Base-by-base conservation (phyloP, 768 basidiomycete species). In the Tricholoma sp. region DNA sequence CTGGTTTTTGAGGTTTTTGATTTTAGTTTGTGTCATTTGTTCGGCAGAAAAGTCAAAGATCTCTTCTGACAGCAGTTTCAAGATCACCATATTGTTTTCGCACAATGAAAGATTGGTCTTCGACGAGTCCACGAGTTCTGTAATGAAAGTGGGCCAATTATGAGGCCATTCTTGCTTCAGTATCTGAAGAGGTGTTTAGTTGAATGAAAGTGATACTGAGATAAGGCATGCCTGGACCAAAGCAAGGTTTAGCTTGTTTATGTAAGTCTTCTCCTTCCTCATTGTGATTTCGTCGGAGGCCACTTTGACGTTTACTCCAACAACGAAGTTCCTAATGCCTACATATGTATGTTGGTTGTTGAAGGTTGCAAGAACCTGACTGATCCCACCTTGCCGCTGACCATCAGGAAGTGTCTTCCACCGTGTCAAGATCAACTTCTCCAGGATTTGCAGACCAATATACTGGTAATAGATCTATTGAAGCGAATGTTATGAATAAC, bases 141-240 rank as follows among this genome's bases (percentile, higher is more conserved):
- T 86, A 66, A 98, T 97, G 78, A 98, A 98, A 19, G 83, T 91
- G 31, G 96, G 95, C 97, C 97, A 99, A 67, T 97, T 94, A 70
- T 97, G 92, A 22, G 96, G 96, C 97, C 97, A 99, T 71, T 98
- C 97, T 78, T 98, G 97, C 74, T 98, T 99, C 62, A 99, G 78
- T 59, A 99, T 97, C 94, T 99, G 67, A 19, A 22, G 39, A 56
- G 46, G 21, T 5, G 52, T 50, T 52, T 18, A 59, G 66, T 58
- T 53, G 57, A 46, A n/a, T 46, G 19, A 60, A 58, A 14, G 56
- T 32, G 59, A 43, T 24, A 51, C 21, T 47, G 50, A 6, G 31
- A 58, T 51, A 35, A 52, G 24, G 71, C 81, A 58, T 57, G 92
- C 94, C 78, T 96, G 93, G 55, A 99, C 93, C 49, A 99, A 81